Base-by-base conservation (phyloP, 2,329 filamentous ascomycete genomes). In the Colletotrichum coccodes region DNA sequence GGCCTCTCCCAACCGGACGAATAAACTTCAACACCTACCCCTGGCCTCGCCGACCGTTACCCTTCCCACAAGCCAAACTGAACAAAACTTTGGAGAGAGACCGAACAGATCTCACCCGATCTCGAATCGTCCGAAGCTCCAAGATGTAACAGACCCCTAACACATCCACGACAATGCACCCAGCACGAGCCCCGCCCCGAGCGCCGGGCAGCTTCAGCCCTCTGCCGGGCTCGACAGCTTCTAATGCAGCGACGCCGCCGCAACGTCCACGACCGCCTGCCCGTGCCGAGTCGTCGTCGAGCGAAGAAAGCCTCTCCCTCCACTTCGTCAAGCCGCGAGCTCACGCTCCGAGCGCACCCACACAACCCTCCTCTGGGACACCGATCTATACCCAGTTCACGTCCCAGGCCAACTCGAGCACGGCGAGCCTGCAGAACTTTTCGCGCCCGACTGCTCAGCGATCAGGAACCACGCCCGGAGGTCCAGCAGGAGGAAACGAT, bases 171-270 rank as follows among this genome's bases (percentile, higher is more conserved):
- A 81, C 76, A 75, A 87, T 87, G 85, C 85, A 86, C 76, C 82
- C 82, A 72, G 77, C 80, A 73, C 81, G 83, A 73, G 81, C 83
- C 80, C 79, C 80, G 67, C 80, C 82, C 52, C 82, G 85, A 71
- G 84, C 83, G 68, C 85, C 86, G 32, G 86, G 87, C 71, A 87
- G 85, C 82, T 89, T 89, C 80, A 85, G 86, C 68, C 84, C 87
- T 69, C 78, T 88, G 71, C 80, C 85, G 49, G 75, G 73, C 57
- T 71, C 71, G 26, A 71, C 73, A 21, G 73, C 76, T 52, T 72
- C 77, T 66, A 72, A 76, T 56, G 66, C 78, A 67, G 76, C n/a
- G n/a, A n/a, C 23, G 70, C 76, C 34, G 68, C 77, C 60, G 72
- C 75, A 56, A 71, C 74, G 63, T 73, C 81, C 78, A 70, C 80